phyloP scores from a whole-genome alignment of 1,284 basidiomycete species.

The Ganoderma resinaceum region DNA sequence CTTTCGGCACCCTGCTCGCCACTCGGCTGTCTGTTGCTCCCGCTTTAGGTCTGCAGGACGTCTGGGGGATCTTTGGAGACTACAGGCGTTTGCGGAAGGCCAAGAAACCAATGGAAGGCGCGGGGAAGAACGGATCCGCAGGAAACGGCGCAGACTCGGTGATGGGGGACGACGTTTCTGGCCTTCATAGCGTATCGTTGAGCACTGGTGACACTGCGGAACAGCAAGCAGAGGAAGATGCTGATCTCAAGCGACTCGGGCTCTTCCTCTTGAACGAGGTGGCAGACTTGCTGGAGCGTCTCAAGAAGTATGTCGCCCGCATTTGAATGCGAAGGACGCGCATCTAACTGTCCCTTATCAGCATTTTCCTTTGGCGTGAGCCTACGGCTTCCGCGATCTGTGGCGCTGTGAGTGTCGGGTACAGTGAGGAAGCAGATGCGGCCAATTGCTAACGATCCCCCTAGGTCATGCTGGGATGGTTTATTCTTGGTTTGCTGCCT shows the following conservation, averaged over 20 bases:
- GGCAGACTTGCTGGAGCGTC: conserved; percentile 69
- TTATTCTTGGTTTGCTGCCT: conserved; percentile 54
- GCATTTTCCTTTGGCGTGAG: conserved; percentile 69
- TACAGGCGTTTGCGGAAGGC: conserved; percentile 38
- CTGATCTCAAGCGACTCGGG: conserved; percentile 51
- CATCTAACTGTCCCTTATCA: conserved; percentile 43
- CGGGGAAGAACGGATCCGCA: conserved; percentile 12
- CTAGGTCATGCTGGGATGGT: conserved; percentile 45
- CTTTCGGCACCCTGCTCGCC: conserved; percentile 59
- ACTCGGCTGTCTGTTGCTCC: conserved; percentile 54
- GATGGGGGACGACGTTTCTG: conserved; percentile 17
- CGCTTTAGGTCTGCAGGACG: conserved; percentile 54
- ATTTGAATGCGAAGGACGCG: background rate
- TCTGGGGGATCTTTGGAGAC: conserved; percentile 58
- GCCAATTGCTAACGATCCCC: background rate
- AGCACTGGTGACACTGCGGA: conserved; percentile 43
- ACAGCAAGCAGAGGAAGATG: conserved; percentile 42
- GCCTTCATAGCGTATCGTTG: conserved; percentile 26
- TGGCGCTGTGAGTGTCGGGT: background rate
- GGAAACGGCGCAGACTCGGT: background rate
- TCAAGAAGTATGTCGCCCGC: conserved; percentile 61
- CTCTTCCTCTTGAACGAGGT: conserved; percentile 53
- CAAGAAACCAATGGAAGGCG: conserved; percentile 33
- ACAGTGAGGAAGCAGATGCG: background rate
- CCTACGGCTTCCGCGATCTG: conserved; percentile 49